Conservation (phyloP, 2,329 filamentous ascomycete genomes). For the Exophiala xenobiotica region DNA sequence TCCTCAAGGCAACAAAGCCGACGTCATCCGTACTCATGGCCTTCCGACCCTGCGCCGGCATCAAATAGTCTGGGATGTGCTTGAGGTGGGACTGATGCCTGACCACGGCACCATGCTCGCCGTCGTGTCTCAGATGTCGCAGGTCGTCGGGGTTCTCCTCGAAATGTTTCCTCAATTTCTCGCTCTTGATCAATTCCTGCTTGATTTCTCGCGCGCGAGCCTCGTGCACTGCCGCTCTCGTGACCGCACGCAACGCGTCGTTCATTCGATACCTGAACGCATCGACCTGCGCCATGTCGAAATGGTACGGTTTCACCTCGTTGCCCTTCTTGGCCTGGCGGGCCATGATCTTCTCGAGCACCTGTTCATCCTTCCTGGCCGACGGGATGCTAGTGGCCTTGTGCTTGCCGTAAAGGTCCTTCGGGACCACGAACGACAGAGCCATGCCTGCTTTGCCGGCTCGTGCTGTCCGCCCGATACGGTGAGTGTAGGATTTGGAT, state of each 20-base stretch:
- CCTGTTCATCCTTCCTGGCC: slow-evolving; percentile 78
- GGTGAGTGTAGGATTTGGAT: slow-evolving; percentile 92
- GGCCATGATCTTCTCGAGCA: slow-evolving; percentile 75
- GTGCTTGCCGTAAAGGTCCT: slow-evolving; percentile 81
- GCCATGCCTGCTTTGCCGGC: slow-evolving; percentile 92
- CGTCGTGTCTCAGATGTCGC: slow-evolving; percentile 83
- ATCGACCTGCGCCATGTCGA: slow-evolving; percentile 91
- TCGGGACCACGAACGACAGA: slow-evolving; percentile 88
- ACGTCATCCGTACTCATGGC: slow-evolving; percentile 64
- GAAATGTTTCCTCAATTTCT: slow-evolving; percentile 92
- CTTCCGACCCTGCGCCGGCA: slow-evolving; percentile 75
- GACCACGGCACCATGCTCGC: slow-evolving; percentile 68
- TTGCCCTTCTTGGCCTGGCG: slow-evolving; percentile 76
- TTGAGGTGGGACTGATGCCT: slow-evolving; percentile 85
- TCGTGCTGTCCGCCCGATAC: slow-evolving; percentile 88
- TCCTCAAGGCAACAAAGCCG: slow-evolving; percentile 69
- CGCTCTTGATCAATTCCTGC: slow-evolving; percentile 86
- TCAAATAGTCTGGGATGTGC: slow-evolving; percentile 89
- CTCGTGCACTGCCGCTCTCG: slow-evolving; percentile 83
- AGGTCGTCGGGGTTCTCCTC: slow-evolving; percentile 94
- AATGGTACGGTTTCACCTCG: slow-evolving; percentile 84
- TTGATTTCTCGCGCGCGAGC: slow-evolving; percentile 83
- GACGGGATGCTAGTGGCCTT: slow-evolving; percentile 76
- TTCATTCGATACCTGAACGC: slow-evolving; percentile 94
- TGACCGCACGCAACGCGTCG: slow-evolving; percentile 86